Evolutionary conservation across 257 asterid genomes (phyloP).

Genomic region (Paraleonurus japonicus): DNA sequence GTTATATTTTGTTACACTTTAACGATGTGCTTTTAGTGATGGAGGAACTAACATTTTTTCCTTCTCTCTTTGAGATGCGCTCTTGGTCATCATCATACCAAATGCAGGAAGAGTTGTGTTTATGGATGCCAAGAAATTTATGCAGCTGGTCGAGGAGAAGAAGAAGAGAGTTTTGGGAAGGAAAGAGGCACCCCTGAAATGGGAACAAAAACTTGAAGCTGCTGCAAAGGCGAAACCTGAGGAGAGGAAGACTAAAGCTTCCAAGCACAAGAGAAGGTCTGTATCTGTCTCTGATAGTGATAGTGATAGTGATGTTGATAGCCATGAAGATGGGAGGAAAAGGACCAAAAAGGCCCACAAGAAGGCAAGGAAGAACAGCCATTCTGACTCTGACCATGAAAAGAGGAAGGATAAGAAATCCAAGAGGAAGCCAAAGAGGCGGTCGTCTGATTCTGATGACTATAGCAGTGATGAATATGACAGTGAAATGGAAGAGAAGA

Average conservation of each 20-base stretch:
- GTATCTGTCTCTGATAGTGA: slow-evolving; percentile 48
- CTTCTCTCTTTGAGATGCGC: slow-evolving; percentile 99
- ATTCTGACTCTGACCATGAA: slow-evolving; percentile 57
- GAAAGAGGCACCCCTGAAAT: slow-evolving; percentile 88
- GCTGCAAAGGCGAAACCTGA: slow-evolving; percentile 72
- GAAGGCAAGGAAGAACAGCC: slow-evolving; percentile 56
- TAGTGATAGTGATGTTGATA: slow-evolving; percentile 40
- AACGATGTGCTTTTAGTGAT: slow-evolving; percentile 18
- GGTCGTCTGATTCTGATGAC: slow-evolving; percentile 43
- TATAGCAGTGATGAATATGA: slow-evolving; percentile 47
- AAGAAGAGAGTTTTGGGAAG: slow-evolving; percentile 77
- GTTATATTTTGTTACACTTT: background rate
- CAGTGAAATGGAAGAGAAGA: slow-evolving; percentile 46
- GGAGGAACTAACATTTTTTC: slow-evolving; percentile 94
- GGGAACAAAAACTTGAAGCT: slow-evolving; percentile 98
- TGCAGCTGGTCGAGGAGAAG: slow-evolving; percentile 97
- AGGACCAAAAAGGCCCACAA: slow-evolving; percentile 50
- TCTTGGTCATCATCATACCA: slow-evolving; percentile 97
- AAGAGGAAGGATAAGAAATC: slow-evolving; percentile 53
- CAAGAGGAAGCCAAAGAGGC: slow-evolving; percentile 55
- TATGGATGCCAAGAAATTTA: slow-evolving; percentile 96
- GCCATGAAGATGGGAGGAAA: slow-evolving; percentile 43
- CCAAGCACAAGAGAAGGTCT: slow-evolving; percentile 64
- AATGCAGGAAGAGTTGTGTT: slow-evolving; percentile 89
- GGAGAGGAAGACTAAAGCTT: slow-evolving; percentile 55